These are phyloP conservation scores for Schoenoplectus triqueter DNA, from an alignment of 202 grass and related monocot genomes.

Conservation along the genomic window DNA sequence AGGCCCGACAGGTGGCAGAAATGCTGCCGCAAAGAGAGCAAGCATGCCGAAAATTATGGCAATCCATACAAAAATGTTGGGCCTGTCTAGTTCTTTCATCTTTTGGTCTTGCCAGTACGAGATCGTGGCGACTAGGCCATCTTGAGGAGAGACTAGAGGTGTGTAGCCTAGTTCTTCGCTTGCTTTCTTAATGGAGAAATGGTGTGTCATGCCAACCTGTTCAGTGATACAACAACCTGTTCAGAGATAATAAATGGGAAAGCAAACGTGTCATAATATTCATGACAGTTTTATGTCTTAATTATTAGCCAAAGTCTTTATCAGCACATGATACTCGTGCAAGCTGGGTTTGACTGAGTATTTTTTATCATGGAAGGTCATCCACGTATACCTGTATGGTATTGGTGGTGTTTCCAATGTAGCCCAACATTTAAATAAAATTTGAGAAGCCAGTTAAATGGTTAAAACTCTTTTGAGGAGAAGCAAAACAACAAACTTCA, in stretches of 20 bases:
- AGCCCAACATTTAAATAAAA: constrained; percentile 2
- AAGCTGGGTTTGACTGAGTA: background rate
- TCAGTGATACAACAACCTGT: constrained; percentile 7
- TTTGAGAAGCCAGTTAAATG: background rate
- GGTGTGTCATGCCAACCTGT: constrained; percentile 89
- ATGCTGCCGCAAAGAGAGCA: too few species aligned
- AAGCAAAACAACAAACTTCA: background rate
- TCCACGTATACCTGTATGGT: too few species aligned
- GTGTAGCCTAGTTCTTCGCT: constrained; percentile 77
- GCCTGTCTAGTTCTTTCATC: constrained; percentile 74
- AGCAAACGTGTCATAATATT: background rate
- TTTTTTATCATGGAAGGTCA: too few species aligned
- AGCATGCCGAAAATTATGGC: too few species aligned
- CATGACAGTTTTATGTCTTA: background rate
- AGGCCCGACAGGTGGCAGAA: too few species aligned
- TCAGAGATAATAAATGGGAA: constrained; percentile 10
- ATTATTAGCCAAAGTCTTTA: background rate
- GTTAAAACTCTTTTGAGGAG: background rate
- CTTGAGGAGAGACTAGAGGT: constrained; percentile 62
- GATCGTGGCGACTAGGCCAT: constrained; percentile 71
- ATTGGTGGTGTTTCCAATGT: background rate
- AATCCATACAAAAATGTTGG: constrained; percentile 73
- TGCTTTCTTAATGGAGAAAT: constrained; percentile 90
- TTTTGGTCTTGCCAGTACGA: constrained; percentile 73
- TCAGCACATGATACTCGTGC: background rate